Evolutionary conservation across 257 asterid genomes (phyloP).

Genomic region (Ilex asprella): DNA sequence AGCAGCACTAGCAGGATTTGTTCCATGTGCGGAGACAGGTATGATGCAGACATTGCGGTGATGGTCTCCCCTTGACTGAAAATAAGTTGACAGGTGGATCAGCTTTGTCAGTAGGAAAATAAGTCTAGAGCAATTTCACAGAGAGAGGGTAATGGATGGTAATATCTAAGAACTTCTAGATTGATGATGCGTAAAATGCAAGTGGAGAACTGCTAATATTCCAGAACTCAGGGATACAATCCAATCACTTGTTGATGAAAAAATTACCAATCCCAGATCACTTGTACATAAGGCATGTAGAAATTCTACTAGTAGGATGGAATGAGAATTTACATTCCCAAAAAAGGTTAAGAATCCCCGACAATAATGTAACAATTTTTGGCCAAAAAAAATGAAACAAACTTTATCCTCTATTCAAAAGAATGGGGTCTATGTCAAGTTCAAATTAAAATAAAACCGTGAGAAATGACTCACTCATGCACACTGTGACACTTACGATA

Average conservation of each 20-base stretch:
- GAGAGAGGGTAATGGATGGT: too few species aligned
- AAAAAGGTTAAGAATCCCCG: too few species aligned
- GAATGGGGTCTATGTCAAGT: neutral
- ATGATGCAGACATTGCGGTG: slow-evolving; percentile 95
- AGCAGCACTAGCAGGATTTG: slow-evolving; percentile 98
- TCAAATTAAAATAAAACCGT: too few species aligned
- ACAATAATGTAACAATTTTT: too few species aligned
- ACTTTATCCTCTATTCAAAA: neutral
- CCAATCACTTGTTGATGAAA: neutral
- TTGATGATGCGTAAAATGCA: neutral
- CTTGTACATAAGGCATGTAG: neutral
- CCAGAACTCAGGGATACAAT: too few species aligned
- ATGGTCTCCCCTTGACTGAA: slow-evolving; percentile 92
- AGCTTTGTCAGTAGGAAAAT: slow-evolving; percentile 5
- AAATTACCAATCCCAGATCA: neutral
- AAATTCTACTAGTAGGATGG: neutral
- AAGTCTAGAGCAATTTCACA: neutral
- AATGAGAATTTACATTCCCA: too few species aligned
- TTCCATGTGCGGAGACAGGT: slow-evolving; percentile 98
- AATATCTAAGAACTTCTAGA: neutral
- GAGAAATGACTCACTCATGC: neutral
- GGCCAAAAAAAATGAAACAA: too few species aligned
- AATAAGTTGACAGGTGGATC: slow-evolving; percentile 15
- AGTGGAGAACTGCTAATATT: neutral
- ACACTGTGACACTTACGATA: neutral